Evolutionary conservation across 1,284 basidiomycete genomes (phyloP).

Genomic region (Trichosporon sp.): DNA sequence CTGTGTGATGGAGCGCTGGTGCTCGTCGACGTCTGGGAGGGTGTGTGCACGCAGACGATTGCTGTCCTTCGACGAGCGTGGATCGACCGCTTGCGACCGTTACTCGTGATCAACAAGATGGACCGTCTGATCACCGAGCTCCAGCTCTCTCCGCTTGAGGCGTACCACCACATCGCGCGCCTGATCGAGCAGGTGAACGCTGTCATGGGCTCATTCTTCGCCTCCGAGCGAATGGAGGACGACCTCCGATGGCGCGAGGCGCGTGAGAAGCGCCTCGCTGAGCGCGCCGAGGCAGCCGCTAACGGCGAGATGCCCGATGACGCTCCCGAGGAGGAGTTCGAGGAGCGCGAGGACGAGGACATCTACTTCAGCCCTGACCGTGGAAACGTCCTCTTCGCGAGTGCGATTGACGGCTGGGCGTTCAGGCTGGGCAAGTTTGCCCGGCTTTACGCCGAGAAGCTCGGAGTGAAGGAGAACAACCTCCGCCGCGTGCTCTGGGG

Average conservation of each 20-base stretch:
- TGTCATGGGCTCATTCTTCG: constrained; percentile 94
- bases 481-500: constrained; percentile 91
- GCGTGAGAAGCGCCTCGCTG: constrained; percentile 70
- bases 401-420: constrained; percentile 96
- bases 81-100: constrained; percentile 79
- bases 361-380: constrained; percentile 95
- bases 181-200: constrained; percentile 98
- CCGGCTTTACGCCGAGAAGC: constrained; percentile 82
- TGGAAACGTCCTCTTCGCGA: constrained; percentile 96
- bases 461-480: constrained; percentile 84
- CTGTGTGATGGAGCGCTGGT: constrained; percentile 94
- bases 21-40: constrained; percentile 96
- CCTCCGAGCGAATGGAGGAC: constrained; percentile 94
- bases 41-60: constrained; percentile 98
- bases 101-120: constrained; percentile 96
- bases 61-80: constrained; percentile 93
- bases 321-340: constrained; percentile 55
- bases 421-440: constrained; percentile 93
- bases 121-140: constrained; percentile 94
- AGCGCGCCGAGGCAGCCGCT: constrained; percentile 58
- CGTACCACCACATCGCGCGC: constrained; percentile 86
- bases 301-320: constrained; percentile 33
- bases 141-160: constrained; percentile 82
- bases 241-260: constrained; percentile 91
- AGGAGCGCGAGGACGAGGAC: constrained; percentile 95